Base-by-base conservation (phyloP, 2,329 filamentous ascomycete species). In the Chaetothyriales sp. region DNA sequence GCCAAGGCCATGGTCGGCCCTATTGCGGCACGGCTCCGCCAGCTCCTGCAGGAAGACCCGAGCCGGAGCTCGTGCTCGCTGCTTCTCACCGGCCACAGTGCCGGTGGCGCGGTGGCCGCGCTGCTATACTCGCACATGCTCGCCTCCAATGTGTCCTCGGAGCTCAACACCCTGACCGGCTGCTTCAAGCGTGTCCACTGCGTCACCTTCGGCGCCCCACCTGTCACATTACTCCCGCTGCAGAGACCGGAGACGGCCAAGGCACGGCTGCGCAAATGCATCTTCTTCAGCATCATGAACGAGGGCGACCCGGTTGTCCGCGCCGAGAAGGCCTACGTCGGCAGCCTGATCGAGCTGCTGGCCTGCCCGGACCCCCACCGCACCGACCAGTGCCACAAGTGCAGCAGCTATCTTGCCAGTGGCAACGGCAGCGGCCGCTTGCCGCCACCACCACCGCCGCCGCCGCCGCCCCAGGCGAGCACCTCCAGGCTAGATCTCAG, bases 71-170 rank as follows among this genome's bases (percentile, higher is more conserved):
- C 72, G 2, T 84, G 81, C 61, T 86, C 81, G 15, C 73, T 94
- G 7, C 71, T 94, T 18, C 84, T 95, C 53, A 93, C 88, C 0
- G 88, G 88, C 0, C 88, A 94, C 62, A 87, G 83, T 1, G 88
- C 88, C 0, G 88, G 87, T 15, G 88, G 88, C 2, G 88, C 88
- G 0, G 81, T 94, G 1, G 87, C 87, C 0, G 77, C 81, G 2
- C 71, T 95, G 9, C 72, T 94, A 0, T 94, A 87, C 66, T 76
- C 77, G 36, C 88, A 95, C 65, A 90, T 94, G 81, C 75, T 90
- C 42, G 75, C 73, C 1, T 66, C 64, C 10, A 65, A 65, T 1
- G 71, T 81, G 2, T 65, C 72, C 43, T 86, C 81, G 5, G 83
- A 90, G 61, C 77, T 94, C 44, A 85, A 76, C 53, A 65, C 71